Evolutionary conservation across 2,329 filamentous ascomycete species (phyloP), one percentile per base, ranked within the genome.

Genomic region (Thelonectria rubi): DNA sequence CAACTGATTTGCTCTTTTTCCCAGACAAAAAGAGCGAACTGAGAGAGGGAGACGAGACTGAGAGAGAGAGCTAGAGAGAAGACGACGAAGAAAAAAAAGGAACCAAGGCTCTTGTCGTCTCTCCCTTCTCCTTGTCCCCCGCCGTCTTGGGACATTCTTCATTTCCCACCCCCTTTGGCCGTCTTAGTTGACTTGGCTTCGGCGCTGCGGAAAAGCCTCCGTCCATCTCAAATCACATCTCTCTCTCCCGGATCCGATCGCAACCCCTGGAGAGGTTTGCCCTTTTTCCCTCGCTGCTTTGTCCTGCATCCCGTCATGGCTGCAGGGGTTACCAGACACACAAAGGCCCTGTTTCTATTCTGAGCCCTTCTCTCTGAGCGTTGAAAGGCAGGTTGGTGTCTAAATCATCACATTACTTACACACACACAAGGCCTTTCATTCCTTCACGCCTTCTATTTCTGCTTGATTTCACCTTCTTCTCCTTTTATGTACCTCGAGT

Each of bases 131-230:
- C 26, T 37, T 37, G 8, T 15, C 12, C 14, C 34, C 34, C 14
- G 6, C 12, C 10, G 24, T 53, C 47, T 48, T 14, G 48, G 43
- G 20, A 52, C 8, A 15, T 37, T 10, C 34, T 7, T 15, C 34
- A 37, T 37, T 15, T 37, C 15, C 34, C 34, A 4, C 34, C 34
- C 34, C 34, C 34, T 37, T 37, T 37, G 34, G 55, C 37, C 55
- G 47, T 49, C 48, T 42, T 49, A 49, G 56, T 18, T 34, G 34
- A 14, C 34, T 37, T 37, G 15, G 34, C 34, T 37, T 37, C 34
- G 34, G 34, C 34, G 34, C 34, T 14, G 34, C 34, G 34, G 34
- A 37, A 48, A 37, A 15, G 34, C 34, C 34, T 37, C 34, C 10
- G 6, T 10, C 34, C 34, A 14, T 5, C 8, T 37, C 12, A 5